Evolutionary conservation across 1,284 basidiomycete genomes (phyloP).

Genomic region (Pisolithus thermaeus): DNA sequence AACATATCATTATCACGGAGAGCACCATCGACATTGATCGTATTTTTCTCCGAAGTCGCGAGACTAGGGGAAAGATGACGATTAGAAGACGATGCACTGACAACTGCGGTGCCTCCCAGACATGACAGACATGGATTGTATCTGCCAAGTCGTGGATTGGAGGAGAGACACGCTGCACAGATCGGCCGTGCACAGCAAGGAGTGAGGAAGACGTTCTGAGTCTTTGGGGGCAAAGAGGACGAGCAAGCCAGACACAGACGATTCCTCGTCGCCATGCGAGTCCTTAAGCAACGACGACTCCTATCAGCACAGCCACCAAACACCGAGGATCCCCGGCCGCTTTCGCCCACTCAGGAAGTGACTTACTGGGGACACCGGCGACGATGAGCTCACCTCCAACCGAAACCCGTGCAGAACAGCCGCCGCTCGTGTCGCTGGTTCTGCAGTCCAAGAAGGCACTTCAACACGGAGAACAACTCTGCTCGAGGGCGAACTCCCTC

Average conservation of each 20-base stretch:
- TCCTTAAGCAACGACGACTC: background rate
- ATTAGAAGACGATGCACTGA: conserved; percentile 24
- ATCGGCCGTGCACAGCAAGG: conserved; percentile 56
- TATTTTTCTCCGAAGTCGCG: conserved; percentile 1
- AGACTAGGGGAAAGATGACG: background rate
- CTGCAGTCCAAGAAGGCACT: conserved; percentile 75
- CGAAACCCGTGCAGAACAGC: conserved; percentile 28
- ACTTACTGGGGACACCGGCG: background rate
- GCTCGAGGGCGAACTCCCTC: conserved; percentile 53
- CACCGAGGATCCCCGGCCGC: background rate
- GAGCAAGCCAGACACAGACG: conserved; percentile 60
- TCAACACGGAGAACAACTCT: conserved; percentile 67
- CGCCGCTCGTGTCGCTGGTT: conserved; percentile 66
- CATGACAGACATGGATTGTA: conserved; percentile 65
- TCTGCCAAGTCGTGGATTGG: conserved; percentile 53
- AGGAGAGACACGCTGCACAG: conserved; percentile 45
- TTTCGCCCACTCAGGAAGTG: background rate
- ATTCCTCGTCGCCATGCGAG: too few species aligned
- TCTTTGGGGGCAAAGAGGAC: conserved; percentile 46
- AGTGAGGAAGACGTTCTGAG: conserved; percentile 38
- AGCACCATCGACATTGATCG: conserved; percentile 45
- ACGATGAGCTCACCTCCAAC: conserved; percentile 18
- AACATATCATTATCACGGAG: conserved; percentile 56
- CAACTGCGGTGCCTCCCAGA: conserved; percentile 48
- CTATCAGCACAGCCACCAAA: conserved; percentile 8